phyloP scores from a whole-genome alignment of 176 grass and related monocot genomes.

The Avena atlantica region DNA sequence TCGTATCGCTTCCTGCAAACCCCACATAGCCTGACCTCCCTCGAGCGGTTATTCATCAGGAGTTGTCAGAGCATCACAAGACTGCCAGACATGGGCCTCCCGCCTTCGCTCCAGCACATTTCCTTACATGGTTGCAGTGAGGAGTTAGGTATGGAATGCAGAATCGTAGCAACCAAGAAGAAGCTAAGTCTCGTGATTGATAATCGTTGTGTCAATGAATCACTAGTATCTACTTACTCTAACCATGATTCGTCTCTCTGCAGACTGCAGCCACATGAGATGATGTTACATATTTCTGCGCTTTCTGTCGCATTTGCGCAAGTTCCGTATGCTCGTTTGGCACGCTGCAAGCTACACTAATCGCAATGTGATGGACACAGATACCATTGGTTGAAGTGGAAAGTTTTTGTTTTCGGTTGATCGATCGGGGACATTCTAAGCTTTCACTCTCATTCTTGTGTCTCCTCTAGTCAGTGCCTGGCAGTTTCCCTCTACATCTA shows the following conservation, averaged over 20 bases:
- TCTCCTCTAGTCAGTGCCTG: too few relatives aligned
- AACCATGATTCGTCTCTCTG: too few relatives aligned
- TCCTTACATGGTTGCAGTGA: fast-evolving
- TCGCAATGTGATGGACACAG: neutral
- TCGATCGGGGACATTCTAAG: too few relatives aligned
- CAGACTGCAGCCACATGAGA: neutral
- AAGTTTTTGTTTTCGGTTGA: too few relatives aligned
- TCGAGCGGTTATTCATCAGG: fast-evolving
- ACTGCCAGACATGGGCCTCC: conserved; percentile 27
- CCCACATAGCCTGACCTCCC: neutral
- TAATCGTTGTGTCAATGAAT: fast-evolving
- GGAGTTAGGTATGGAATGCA: neutral
- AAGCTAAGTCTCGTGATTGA: neutral
- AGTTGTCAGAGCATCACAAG: neutral
- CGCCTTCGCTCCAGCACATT: neutral
- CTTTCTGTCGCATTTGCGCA: neutral
- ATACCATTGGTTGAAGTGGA: too few relatives aligned
- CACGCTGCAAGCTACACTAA: neutral
- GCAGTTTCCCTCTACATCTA: too few relatives aligned
- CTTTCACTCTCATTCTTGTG: too few relatives aligned
- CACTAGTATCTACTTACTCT: neutral
- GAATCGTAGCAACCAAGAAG: neutral
- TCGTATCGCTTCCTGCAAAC: conserved; percentile 7
- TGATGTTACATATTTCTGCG: neutral
- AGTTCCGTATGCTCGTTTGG: neutral